Evolutionary conservation across 148 eudicot genomes (phyloP), one percentile per base, ranked within the genome.

Genomic region (Chenopodium suecicum): DNA sequence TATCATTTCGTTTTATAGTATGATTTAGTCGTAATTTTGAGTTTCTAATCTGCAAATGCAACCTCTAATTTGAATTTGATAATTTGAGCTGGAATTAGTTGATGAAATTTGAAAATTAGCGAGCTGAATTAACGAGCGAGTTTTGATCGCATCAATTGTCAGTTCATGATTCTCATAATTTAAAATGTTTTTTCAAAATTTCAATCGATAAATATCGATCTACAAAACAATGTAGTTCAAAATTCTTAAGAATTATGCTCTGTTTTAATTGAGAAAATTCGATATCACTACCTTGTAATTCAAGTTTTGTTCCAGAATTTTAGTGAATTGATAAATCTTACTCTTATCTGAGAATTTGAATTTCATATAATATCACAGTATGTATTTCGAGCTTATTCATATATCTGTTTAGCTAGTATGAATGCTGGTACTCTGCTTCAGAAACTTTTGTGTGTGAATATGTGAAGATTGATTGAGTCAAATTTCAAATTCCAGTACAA

Each of bases 251-350:
- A 20, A 29, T 25, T 1, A 20, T 16, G 32, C 73, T 74, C 78
- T 81, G 78, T 81, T 75, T 0, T 75, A 74, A 66, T 64, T n/a
- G 60, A 63, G 48, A 47, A 19, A 47, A 27, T 44, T 47, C 11
- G 23, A 50, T 50, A 74, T 11, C 17, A 32, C 14, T 23, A 41
- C 63, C 12, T 14, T 48, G 29, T 5, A 37, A 10, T 34, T 25
- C 13, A 60, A 31, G 25, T 12, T 50, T n/a, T 41, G 52, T 50
- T 50, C 54, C 14, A 50, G 2, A 48, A 50, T 62, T 74, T 2
- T n/a, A 4, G 58, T 73, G 20, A 7, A 34, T 48, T 73, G 72
- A 73, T 29, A 29, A 19, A 3, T 2, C 20, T 52, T 52, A 14
- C 2, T 52, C 4, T 16, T 73, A 8, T 62, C 9, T 9, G 34